A percentile compares a stretch with the other conserved stretches of the same genome.
Conservation (phyloP, 805 yeast species). For the Kodamaea kakaduensis region DNA sequence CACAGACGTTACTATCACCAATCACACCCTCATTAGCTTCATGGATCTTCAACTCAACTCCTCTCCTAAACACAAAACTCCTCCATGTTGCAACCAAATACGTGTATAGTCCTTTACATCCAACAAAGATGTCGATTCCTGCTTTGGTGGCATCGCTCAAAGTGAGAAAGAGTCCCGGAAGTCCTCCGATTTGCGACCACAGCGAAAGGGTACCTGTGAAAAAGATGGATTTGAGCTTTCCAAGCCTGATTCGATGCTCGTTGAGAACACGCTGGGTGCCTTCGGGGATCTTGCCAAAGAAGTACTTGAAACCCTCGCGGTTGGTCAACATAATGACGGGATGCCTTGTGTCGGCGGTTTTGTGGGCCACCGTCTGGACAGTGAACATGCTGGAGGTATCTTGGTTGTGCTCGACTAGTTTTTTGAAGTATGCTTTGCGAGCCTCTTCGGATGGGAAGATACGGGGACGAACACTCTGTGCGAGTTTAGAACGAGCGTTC, state of each 20-base stretch:
- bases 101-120: conserved; percentile 26
- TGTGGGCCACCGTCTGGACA: conserved; percentile 30
- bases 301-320: conserved; percentile 49
- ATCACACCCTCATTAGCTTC: conserved; percentile 26
- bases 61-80: conserved; percentile 77
- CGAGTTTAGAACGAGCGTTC: conserved; percentile 3
- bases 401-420: conserved; percentile 13
- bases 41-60: conserved; percentile 46
- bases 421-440: conserved; percentile 8
- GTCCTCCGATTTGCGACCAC: conserved; percentile 85
- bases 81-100: conserved; percentile 79
- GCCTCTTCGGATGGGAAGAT: conserved; percentile 11
- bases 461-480: conserved; percentile 11
- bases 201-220: conserved; percentile 65
- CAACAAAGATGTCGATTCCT: conserved; percentile 50
- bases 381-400: conserved; percentile 13
- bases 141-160: conserved; percentile 72
- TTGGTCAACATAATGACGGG: conserved; percentile 54
- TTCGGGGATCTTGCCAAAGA: conserved; percentile 80
- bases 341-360: conserved; percentile 49
- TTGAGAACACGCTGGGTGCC: conserved; percentile 77
- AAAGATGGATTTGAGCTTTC: conserved; percentile 62
- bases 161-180: conserved; percentile 85
- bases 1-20: conserved; percentile 35
- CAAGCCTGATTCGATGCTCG: conserved; percentile 54